phyloP scores from a whole-genome alignment of 257 asterid genomes.

The Nyctanthes arbortristis region DNA sequence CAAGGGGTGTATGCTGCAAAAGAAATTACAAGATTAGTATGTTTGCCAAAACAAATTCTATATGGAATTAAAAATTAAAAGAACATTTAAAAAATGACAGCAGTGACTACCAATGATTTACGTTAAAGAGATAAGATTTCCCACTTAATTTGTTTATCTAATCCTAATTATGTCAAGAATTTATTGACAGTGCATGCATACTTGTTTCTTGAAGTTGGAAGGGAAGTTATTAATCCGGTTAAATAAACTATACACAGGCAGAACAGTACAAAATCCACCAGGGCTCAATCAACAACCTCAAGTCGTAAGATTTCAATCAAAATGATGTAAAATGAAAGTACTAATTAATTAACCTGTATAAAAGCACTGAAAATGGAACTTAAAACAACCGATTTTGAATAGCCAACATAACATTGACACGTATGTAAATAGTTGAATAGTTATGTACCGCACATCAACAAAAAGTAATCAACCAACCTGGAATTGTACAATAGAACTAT shows the following conservation, averaged over 20 bases:
- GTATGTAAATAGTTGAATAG: neutral
- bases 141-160: neutral
- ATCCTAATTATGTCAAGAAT: neutral
- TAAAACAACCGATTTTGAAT: neutral
- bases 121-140: neutral
- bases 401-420: neutral
- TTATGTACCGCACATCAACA: neutral
- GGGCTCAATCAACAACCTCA: neutral
- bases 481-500: neutral
- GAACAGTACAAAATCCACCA: neutral
- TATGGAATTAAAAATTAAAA: no score
- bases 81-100: neutral
- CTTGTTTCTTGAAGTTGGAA: neutral
- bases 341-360: neutral
- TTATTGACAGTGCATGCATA: neutral
- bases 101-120: neutral
- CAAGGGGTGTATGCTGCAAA: slow-evolving; percentile 79
- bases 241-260: neutral
- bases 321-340: no score
- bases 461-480: neutral
- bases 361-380: neutral
- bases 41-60: neutral
- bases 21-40: slow-evolving; percentile 23
- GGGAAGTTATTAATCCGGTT: neutral
- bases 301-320: neutral